Evolutionary conservation across 129 eudicot species (phyloP), one percentile per base, ranked within the genome.

Genomic region (Flaveria ramosissima): DNA sequence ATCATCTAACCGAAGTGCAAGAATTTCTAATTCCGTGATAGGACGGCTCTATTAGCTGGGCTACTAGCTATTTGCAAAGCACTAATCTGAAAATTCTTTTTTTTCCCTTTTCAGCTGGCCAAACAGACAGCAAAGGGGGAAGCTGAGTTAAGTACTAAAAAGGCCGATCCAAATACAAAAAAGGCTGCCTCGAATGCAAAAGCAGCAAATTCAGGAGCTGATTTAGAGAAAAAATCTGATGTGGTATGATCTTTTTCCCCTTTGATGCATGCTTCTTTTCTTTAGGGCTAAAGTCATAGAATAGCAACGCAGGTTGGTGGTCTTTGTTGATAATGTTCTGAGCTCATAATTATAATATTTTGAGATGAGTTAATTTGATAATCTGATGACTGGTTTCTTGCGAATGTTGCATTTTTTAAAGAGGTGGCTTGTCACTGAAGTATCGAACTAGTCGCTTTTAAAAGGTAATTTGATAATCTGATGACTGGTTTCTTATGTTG

Each of bases 171-270:
- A 75, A 82, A 42, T 71, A 75, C 75, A 20, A 93, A 86, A 71
- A 89, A 86, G 80, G 77, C 80, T 48, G 87, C 59, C 59, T 80
- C 78, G 71, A 88, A 71, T 42, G 64, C 86, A 32, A 89, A 88
- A 80, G 83, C 76, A 76, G 81, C 86, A 55, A 73, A 52, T 53
- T 57, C 88, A 55, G 90, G 76, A 61, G 82, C 79, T 66, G 88
- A 78, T 70, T 16, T 74, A 26, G 78, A 84, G 73, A 89, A 87
- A 80, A 76, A 64, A 68, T 63, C 81, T 74, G 97, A 85, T 0
- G 32, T 14, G 86, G 94, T 89, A 86, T 76, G 81, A 66, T 32
- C 19, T 69, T 39, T 39, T 32, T 63, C 63, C 46, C 70, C 27
- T 71, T 39, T 62, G 43, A 39, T 19, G 23, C 45, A 64, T 26